Evolutionary conservation across 768 basidiomycete genomes (phyloP), one percentile per base, ranked within the genome.

Genomic region (Hemileccinum impolitum): DNA sequence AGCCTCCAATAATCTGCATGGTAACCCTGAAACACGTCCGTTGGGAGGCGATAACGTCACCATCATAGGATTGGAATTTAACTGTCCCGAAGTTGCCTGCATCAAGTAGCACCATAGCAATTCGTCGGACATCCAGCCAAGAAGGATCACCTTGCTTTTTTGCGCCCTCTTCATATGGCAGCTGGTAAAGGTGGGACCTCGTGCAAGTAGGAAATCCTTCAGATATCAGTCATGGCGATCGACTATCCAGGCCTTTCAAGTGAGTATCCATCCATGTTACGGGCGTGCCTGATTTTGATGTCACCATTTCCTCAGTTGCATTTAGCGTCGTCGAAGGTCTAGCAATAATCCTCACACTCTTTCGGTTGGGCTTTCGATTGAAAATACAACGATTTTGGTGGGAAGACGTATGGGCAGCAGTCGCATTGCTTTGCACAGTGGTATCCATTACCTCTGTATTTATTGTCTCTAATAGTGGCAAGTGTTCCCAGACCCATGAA

Each of bases 391-490:
- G 54, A 23, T 54, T 60, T 30, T 55, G 59, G 59, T 62, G 62
- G 59, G 61, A 63, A 47, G 60, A 61, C 36, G 13, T 34, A 2
- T 64, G 59, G 58, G 55, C 62, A 17, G 51, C 43, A 3, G 17
- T 58, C 18, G 55, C 55, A 23, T 17, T 28, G 2, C 15, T 53
- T 17, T 57, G 30, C 19, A 25, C 39, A 0, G 9, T 41, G 9
- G 15, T 32, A 26, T 48, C 40, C n/a, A 26, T 51, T 12, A 4
- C 39, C 10, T 39, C 36, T 23, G 11, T 31, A 9, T 17, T 50
- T 5, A 10, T 34, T 8, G 7, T 32, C 4, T 39, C 6, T 0
- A 14, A 12, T 7, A 26, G n/a, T 14, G 12, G 57, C 18, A 28
- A 51, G 52, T 39, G 15, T 39, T 39, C 23, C 23, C 1, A 23